Evolutionary conservation across 1,139 yeast genomes (phyloP).

Genomic region (Scheffersomyces titani): DNA sequence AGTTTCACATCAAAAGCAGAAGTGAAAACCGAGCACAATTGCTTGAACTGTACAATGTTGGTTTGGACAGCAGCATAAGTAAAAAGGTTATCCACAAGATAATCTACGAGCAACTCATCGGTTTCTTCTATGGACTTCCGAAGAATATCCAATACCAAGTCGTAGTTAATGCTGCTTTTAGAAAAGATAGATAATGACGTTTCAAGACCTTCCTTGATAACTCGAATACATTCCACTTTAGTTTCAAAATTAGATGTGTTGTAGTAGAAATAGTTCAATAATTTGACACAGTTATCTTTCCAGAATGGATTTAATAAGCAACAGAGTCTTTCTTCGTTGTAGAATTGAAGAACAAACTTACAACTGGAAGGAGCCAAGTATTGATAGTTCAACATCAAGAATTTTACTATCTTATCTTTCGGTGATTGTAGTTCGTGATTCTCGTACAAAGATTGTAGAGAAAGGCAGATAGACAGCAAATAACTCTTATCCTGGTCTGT

Average conservation of each 20-base stretch:
- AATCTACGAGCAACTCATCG: constrained; percentile 35
- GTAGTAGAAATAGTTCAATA: constrained; percentile 50
- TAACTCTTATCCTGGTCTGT: constrained; percentile 35
- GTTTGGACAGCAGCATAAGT: constrained; percentile 26
- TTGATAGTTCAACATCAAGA: constrained; percentile 41
- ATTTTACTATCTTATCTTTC: constrained; percentile 42
- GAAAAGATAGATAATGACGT: constrained; percentile 33
- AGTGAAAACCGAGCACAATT: constrained; percentile 16
- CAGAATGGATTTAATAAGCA: constrained; percentile 56
- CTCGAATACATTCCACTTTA: constrained; percentile 40
- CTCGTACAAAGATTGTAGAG: constrained; percentile 35
- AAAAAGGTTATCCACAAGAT: constrained; percentile 32
- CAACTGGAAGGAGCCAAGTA: constrained; percentile 38
- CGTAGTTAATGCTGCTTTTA: constrained; percentile 22
- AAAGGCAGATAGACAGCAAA: constrained; percentile 38
- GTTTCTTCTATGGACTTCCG: constrained; percentile 26
- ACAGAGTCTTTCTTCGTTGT: constrained; percentile 53
- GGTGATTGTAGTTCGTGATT: constrained; percentile 46
- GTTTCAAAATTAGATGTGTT: constrained; percentile 23
- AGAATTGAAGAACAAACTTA: constrained; percentile 46
- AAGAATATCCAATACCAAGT: constrained; percentile 31
- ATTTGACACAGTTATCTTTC: constrained; percentile 47
- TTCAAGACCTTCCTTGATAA: constrained; percentile 45
- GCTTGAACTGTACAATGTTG: constrained; percentile 25
- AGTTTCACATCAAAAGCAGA: constrained; percentile 1